Base-by-base conservation (phyloP, 2,329 filamentous ascomycete genomes). In the Diaporthe vexans region DNA sequence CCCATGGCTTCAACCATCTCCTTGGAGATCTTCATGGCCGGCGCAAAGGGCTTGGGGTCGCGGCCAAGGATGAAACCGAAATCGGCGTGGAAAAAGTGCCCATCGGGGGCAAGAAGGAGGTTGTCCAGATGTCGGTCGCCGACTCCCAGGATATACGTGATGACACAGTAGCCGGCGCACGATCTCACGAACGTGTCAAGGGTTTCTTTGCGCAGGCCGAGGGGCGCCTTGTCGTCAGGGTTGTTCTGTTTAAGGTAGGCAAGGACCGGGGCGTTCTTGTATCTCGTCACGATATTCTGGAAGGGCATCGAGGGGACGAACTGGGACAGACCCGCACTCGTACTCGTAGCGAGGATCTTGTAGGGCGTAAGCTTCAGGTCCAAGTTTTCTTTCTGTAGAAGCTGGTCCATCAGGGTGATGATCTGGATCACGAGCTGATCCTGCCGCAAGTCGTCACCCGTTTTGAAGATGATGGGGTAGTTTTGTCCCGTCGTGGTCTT, bases 1-100 rank as follows among this genome's bases (percentile, higher is more conserved):
- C 97, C 97, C 95, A 99, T 98, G 76, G 95, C 97, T 80, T 99
- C 97, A 4, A 98, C 94, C 97, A 99, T 99, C 81, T 99, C 96
- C 79, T 95, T 96, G 81, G 94, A 96, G 11, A 99, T 91, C 83
- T 99, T 99, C 93, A 99, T 98, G 70, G 96, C 92, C 0, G 97
- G 97, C 0, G 97, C 96, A 81, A 99, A 98, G 0, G 97, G 97
- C 81, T 99, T 99, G 0, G 97, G 97, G 78, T 99, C 97, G 54
- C 97, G 94, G 24, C 97, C 97, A 1, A 99, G 92, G 76, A 99
- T 99, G 84, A 97, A 99, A 56, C 97, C 97, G 80, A 99, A 99
- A 83, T 99, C 97, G 40, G 96, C 95, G 82, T 99, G 97, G 89
- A 99, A 98, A 87, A 99, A 99, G 83, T 97, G 95, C 0, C 92